Conservation (phyloP, 1,284 basidiomycete species). For the Tilletia caries region DNA sequence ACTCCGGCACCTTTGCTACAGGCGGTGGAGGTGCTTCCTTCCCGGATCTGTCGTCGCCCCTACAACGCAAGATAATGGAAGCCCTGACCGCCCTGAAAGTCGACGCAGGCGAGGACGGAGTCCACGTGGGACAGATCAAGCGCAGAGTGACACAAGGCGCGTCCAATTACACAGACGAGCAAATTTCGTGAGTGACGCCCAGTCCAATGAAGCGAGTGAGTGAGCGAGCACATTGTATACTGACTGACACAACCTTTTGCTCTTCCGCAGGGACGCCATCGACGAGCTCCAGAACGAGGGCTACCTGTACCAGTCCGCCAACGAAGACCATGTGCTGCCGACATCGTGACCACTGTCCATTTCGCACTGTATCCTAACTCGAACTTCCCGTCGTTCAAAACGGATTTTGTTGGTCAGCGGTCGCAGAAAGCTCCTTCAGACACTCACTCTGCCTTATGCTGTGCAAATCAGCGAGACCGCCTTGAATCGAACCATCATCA, state of each 20-base stretch:
- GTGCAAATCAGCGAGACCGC: no score
- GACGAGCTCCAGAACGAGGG: constrained; percentile 43
- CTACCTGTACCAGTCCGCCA: constrained; percentile 43
- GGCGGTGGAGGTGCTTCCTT: constrained; percentile 30
- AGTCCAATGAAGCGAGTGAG: neutral
- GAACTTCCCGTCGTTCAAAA: no score
- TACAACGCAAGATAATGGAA: neutral
- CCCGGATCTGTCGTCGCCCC: constrained; percentile 17
- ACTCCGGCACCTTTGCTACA: constrained; percentile 27
- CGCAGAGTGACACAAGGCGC: constrained; percentile 27
- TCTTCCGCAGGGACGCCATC: constrained; percentile 29
- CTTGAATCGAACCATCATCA: no score
- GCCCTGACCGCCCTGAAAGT: constrained; percentile 24
- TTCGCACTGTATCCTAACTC: no score
- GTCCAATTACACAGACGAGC: neutral
- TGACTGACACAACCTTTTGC: neutral
- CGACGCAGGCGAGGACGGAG: constrained; percentile 39
- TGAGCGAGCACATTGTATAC: constrained; percentile 21
- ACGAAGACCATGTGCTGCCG: constrained; percentile 44
- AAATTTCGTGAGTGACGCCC: neutral
- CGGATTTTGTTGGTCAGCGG: no score
- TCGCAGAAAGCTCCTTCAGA: no score
- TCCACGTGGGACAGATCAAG: constrained; percentile 32
- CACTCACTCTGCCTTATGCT: no score
- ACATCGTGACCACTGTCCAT: constrained; percentile 15